Percentiles rank a stretch among this genome's conserved stretches.
Conservation (phyloP, 2,329 filamentous ascomycete genomes). For the Alternaria alternata region DNA sequence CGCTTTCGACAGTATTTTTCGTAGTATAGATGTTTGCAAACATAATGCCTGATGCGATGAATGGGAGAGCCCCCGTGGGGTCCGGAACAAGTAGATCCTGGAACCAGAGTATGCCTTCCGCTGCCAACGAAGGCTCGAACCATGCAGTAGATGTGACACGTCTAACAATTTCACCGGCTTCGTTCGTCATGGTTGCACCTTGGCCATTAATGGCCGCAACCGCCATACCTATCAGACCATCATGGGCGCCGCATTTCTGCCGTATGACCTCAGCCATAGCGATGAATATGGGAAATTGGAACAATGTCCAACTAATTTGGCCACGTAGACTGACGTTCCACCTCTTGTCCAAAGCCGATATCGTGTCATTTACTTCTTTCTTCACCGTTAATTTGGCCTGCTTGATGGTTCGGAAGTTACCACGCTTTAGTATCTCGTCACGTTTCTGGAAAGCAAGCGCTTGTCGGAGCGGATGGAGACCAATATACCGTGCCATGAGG, state of each 20-base stretch:
- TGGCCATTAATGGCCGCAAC: constrained; percentile 21
- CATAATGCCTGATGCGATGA: constrained; percentile 58
- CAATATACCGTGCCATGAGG: constrained; percentile 52
- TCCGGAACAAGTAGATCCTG: constrained; percentile 64
- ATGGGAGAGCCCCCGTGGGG: constrained; percentile 59
- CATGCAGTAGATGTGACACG: constrained; percentile 28
- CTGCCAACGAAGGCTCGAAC: constrained; percentile 61
- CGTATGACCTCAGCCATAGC: constrained; percentile 48
- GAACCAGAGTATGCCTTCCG: constrained; percentile 69
- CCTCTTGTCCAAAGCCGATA: constrained; percentile 33
- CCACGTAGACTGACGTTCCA: constrained; percentile 40
- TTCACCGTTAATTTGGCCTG: constrained; percentile 22
- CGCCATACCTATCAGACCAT: constrained; percentile 41
- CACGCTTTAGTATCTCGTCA: constrained; percentile 27
- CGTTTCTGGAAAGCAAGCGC: constrained; percentile 38
- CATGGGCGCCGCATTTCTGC: constrained; percentile 43
- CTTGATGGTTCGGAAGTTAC: constrained; percentile 31
- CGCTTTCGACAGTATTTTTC: constrained; percentile 29
- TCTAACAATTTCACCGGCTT: constrained; percentile 13
- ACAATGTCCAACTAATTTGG: constrained; percentile 40
- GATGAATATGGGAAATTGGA: constrained; percentile 49
- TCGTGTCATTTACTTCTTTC: constrained; percentile 32
- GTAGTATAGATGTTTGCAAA: constrained; percentile 56
- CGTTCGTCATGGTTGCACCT: constrained; percentile 1
- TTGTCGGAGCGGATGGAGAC: constrained; percentile 53